phyloP scores from a whole-genome alignment of 768 basidiomycete species.

The Cystofilobasidium ferigula region DNA sequence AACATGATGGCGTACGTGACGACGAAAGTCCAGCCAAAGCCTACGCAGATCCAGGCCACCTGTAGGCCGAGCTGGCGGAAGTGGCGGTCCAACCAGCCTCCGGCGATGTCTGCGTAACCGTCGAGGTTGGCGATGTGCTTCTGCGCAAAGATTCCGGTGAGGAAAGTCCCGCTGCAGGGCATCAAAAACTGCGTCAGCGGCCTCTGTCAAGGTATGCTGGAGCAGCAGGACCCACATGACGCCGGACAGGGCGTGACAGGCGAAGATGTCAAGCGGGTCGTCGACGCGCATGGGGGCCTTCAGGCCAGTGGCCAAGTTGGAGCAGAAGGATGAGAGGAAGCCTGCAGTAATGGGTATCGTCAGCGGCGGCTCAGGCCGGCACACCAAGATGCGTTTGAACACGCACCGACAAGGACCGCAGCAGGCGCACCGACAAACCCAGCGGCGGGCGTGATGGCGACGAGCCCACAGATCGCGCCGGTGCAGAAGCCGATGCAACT shows the following conservation, averaged over 20 bases:
- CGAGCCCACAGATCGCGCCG: constrained; percentile 75
- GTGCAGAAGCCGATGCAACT: constrained; percentile 82
- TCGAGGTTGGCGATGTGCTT: constrained; percentile 67
- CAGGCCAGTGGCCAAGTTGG: constrained; percentile 92
- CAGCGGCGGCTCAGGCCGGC: not conserved
- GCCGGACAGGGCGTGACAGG: constrained; percentile 46
- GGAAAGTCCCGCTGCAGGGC: constrained; percentile 11
- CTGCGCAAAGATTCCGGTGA: constrained; percentile 51
- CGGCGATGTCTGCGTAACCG: constrained; percentile 50
- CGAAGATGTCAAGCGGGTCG: constrained; percentile 61
- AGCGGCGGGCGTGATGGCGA: constrained; percentile 57
- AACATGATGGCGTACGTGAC: constrained; percentile 53
- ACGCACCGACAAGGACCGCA: constrained; percentile 69
- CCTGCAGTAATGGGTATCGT: not conserved
- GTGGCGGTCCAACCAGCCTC: constrained; percentile 63
- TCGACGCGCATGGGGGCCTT: constrained; percentile 49
- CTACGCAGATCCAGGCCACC: constrained; percentile 45
- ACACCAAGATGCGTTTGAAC: not conserved
- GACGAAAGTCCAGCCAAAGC: constrained; percentile 38
- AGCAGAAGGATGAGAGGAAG: constrained; percentile 57
- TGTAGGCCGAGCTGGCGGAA: constrained; percentile 72
- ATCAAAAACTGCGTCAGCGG: no score
- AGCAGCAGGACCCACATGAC: constrained; percentile 33
- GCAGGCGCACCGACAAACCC: constrained; percentile 46
- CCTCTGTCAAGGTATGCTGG: no score